Evolutionary conservation across 2,329 filamentous ascomycete genomes (phyloP).

Genomic region (Esteya vermicola): DNA sequence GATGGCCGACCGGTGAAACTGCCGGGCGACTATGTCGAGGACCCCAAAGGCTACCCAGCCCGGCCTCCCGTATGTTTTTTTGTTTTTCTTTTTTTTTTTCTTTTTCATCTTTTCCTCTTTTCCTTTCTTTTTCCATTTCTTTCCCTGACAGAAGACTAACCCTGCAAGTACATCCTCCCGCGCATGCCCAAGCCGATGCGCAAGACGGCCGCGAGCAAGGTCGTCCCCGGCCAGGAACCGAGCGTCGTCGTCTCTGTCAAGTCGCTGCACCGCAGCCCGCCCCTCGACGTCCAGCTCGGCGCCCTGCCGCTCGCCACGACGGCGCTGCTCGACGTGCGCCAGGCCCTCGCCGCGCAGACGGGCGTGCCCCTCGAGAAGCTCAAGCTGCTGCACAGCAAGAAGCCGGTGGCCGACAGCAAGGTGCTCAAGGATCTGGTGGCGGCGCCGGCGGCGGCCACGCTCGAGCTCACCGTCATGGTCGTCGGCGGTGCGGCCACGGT

Average conservation of each 20-base stretch:
- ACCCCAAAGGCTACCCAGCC: conserved; percentile 63
- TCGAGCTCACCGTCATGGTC: conserved; percentile 82
- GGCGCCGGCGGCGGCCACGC: conserved; percentile 31
- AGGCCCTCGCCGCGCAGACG: conserved; percentile 48
- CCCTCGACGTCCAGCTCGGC: conserved; percentile 50
- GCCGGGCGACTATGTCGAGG: conserved; percentile 79
- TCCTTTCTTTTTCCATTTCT: background rate
- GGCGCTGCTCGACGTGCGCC: conserved; percentile 67
- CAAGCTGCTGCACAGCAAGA: conserved; percentile 75
- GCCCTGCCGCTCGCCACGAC: conserved; percentile 47
- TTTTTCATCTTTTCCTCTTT: conserved; percentile 4
- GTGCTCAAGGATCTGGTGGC: conserved; percentile 58
- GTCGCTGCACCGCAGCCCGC: conserved; percentile 56
- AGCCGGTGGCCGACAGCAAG: conserved; percentile 67
- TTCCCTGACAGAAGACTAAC: background rate
- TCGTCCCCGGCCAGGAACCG: conserved; percentile 37
- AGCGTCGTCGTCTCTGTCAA: conserved; percentile 49
- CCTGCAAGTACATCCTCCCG: conserved; percentile 54
- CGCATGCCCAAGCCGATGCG: conserved; percentile 46
- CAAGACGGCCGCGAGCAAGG: conserved; percentile 27
- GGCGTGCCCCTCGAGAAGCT: conserved; percentile 61
- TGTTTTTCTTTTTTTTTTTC: background rate
- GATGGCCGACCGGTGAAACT: conserved; percentile 70
- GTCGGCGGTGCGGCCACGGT: conserved; percentile 50
- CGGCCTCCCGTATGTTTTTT: conserved; percentile 53